phyloP scores from a whole-genome alignment of 106 monocot species.

The Acorus gramineus region DNA sequence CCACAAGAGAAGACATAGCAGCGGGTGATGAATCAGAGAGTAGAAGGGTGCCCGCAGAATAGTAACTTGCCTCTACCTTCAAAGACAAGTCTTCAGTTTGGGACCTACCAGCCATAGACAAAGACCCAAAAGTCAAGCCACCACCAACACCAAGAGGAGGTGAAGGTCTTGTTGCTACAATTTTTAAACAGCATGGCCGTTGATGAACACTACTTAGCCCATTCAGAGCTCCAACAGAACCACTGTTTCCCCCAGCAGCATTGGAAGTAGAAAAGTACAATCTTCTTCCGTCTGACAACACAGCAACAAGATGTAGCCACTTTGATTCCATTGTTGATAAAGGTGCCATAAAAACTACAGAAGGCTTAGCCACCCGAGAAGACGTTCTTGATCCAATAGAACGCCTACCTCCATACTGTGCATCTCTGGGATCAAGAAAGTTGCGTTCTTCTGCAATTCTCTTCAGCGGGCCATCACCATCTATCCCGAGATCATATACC shows the following conservation, averaged over 20 bases:
- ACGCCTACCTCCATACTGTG: conserved; percentile 56
- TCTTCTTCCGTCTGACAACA: conserved; percentile 96
- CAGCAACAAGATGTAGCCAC: conserved; percentile 66
- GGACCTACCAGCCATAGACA: conserved; percentile 43
- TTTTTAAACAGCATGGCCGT: conserved; percentile 76
- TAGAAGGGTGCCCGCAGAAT: conserved; percentile 61
- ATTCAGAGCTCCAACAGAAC: conserved; percentile 31
- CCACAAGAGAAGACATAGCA: conserved; percentile 52
- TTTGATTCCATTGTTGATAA: conserved; percentile 76
- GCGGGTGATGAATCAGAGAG: conserved; percentile 77
- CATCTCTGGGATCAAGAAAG: conserved; percentile 76
- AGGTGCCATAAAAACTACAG: conserved; percentile 68
- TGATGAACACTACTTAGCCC: conserved; percentile 35
- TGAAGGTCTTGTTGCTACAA: conserved; percentile 87
- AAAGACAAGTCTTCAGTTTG: conserved; percentile 69
- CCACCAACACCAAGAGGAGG: conserved; percentile 65
- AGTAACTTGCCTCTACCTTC: conserved; percentile 83
- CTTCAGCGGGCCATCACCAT: conserved; percentile 67
- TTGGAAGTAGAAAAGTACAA: conserved; percentile 71
- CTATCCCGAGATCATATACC: conserved; percentile 70
- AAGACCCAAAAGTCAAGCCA: conserved; percentile 54
- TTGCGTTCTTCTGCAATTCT: conserved; percentile 84
- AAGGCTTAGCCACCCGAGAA: conserved; percentile 44
- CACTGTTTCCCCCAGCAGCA: conserved; percentile 33
- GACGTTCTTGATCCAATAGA: conserved; percentile 35